phyloP scores from a whole-genome alignment of 2,329 filamentous ascomycete species.

The Aureobasidium melanogenum region DNA sequence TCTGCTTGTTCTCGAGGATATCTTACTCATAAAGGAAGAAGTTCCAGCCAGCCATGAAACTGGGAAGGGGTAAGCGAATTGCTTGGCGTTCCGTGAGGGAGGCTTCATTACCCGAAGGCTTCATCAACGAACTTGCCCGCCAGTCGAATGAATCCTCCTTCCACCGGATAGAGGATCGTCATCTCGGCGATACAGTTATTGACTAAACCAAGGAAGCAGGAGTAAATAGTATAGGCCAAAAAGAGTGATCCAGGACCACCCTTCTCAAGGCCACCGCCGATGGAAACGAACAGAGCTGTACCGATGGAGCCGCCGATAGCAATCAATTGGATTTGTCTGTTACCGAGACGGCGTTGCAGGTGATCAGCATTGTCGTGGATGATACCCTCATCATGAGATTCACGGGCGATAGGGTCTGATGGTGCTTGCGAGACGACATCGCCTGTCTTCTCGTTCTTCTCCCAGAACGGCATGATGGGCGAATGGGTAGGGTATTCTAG shows the following conservation, averaged over 20 bases:
- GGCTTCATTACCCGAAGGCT: conserved; percentile 31
- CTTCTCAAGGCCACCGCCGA: conserved; percentile 45
- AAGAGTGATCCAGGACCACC: conserved; percentile 46
- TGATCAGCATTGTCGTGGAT: conserved; percentile 25
- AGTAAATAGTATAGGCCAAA: conserved; percentile 51
- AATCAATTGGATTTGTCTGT: conserved; percentile 33
- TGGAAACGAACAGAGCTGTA: conserved; percentile 31
- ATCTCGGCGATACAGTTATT: conserved; percentile 60
- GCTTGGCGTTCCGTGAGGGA: too few relatives aligned
- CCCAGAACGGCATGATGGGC: conserved; percentile 9
- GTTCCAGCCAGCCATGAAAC: conserved; percentile 46
- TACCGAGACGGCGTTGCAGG: conserved; percentile 42
- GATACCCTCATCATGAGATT: conserved; percentile 16
- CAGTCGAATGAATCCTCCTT: conserved; percentile 52
- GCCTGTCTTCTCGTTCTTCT: conserved; percentile 7
- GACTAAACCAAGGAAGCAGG: too few relatives aligned
- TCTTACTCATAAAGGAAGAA: conserved; percentile 39
- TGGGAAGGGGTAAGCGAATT: too few relatives aligned
- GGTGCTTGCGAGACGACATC: neutral
- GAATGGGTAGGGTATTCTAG: neutral
- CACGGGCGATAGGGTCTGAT: neutral
- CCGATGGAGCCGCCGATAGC: conserved; percentile 23
- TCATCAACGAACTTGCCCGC: conserved; percentile 55
- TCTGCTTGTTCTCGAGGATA: too few relatives aligned
- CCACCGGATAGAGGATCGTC: conserved; percentile 52